Percentiles rank a stretch among this genome's conserved stretches.
phyloP scores from a whole-genome alignment of 352 stramenopile species.

The Thraustotheca clavata region DNA sequence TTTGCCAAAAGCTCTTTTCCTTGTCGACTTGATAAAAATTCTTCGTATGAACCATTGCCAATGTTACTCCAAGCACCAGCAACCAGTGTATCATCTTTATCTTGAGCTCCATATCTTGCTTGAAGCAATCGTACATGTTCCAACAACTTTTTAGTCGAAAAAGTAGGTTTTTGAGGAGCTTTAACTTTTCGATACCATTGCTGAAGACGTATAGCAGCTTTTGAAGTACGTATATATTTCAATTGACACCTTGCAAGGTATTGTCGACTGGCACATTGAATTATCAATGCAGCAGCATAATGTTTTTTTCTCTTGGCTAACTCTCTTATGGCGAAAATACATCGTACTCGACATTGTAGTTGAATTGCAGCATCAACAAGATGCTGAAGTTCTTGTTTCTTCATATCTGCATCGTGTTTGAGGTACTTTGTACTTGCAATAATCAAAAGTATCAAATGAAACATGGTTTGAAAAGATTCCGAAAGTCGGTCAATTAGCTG shows the following conservation, averaged over 20 bases:
- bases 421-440: conserved; percentile 41
- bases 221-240: conserved; percentile 41
- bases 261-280: conserved; percentile 65
- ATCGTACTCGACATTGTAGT: conserved; percentile 44
- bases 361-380: conserved; percentile 25
- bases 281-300: conserved; percentile 31
- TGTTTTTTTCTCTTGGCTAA: conserved; percentile 28
- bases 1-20: conserved; percentile 43
- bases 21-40: conserved; percentile 37
- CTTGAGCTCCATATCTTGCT: conserved; percentile 28
- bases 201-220: conserved; percentile 44
- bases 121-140: conserved; percentile 40
- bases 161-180: conserved; percentile 20
- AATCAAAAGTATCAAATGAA: conserved; percentile 19
- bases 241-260: conserved; percentile 42
- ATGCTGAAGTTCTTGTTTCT: conserved; percentile 23
- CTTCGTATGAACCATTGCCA: conserved; percentile 33
- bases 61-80: conserved; percentile 46
- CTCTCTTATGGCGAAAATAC: conserved; percentile 23
- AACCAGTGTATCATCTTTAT: conserved; percentile 24
- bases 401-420: conserved; percentile 36
- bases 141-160: conserved; percentile 30
- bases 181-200: conserved; percentile 47
- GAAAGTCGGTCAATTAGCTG: not conserved
- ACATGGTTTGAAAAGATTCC: not conserved